Evolutionary conservation across 805 yeast species (phyloP).

Genomic region (Candida khao-thaluensis): DNA sequence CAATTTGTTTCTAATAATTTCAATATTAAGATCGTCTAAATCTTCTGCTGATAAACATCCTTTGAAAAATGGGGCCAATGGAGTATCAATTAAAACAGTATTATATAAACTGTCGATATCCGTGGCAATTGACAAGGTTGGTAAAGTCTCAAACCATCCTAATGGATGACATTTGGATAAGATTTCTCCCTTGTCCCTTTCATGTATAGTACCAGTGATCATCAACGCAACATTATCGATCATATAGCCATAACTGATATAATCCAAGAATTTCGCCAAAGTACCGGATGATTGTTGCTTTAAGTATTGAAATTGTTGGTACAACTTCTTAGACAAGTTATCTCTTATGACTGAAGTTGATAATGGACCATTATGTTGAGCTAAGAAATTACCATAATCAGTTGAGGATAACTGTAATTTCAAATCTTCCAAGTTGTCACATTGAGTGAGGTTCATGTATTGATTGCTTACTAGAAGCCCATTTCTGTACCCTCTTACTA

Average conservation of each 20-base stretch:
- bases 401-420: slow-evolving; percentile 93
- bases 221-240: slow-evolving; percentile 94
- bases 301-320: slow-evolving; percentile 81
- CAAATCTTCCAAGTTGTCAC: slow-evolving; percentile 91
- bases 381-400: slow-evolving; percentile 88
- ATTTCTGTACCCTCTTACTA: slow-evolving; percentile 90
- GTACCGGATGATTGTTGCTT: slow-evolving; percentile 81
- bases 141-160: slow-evolving; percentile 98
- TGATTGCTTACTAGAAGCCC: slow-evolving; percentile 77
- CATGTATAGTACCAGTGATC: slow-evolving; percentile 96
- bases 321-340: slow-evolving; percentile 68
- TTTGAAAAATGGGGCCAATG: slow-evolving; percentile 94
- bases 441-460: slow-evolving; percentile 90
- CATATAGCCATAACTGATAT: slow-evolving; percentile 94
- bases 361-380: slow-evolving; percentile 78
- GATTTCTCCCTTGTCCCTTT: slow-evolving; percentile 85
- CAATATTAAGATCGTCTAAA: slow-evolving; percentile 93
- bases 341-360: slow-evolving; percentile 87
- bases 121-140: slow-evolving; percentile 91
- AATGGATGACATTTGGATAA: slow-evolving; percentile 91
- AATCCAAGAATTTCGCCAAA: slow-evolving; percentile 82
- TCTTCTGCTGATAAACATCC: slow-evolving; percentile 85
- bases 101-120: slow-evolving; percentile 91
- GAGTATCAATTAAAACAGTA: slow-evolving; percentile 93
- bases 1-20: slow-evolving; percentile 85